phyloP scores from a whole-genome alignment of 2,329 filamentous ascomycete genomes.

The Penicillium sp. region DNA sequence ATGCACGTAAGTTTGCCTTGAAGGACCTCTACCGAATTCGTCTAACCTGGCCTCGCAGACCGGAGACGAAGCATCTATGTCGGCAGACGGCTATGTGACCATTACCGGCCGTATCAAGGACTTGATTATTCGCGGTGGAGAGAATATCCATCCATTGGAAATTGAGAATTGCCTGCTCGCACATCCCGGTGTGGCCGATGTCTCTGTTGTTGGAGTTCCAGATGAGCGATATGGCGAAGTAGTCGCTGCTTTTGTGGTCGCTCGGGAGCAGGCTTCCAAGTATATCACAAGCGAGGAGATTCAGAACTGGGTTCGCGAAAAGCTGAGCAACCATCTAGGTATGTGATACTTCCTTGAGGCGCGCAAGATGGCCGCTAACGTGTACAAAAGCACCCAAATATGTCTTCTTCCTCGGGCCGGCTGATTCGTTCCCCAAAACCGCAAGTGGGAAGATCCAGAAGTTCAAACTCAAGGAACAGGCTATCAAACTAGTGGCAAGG shows the following conservation, averaged over 20 bases:
- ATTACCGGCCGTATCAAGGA: conserved; percentile 96
- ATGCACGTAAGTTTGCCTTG: conserved; percentile 60
- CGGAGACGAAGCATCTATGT: conserved; percentile 88
- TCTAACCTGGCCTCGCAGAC: conserved; percentile 53
- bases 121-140: conserved; percentile 89
- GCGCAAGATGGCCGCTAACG: background rate
- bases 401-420: conserved; percentile 71
- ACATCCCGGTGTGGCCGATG: conserved; percentile 70
- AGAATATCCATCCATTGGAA: conserved; percentile 94
- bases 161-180: conserved; percentile 84
- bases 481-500: conserved; percentile 50
- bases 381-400: conserved; percentile 68
- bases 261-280: conserved; percentile 38
- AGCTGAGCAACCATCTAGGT: conserved; percentile 71
- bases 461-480: conserved; percentile 76
- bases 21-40: background rate
- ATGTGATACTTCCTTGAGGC: conserved; percentile 29
- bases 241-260: conserved; percentile 79
- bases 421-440: conserved; percentile 83
- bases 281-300: conserved; percentile 61
- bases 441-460: conserved; percentile 97
- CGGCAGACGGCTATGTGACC: conserved; percentile 76
- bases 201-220: conserved; percentile 78
- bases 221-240: conserved; percentile 83
- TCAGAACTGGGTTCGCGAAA: conserved; percentile 69